phyloP scores from a whole-genome alignment of 805 yeast species.

The Yarrowia sp. region DNA sequence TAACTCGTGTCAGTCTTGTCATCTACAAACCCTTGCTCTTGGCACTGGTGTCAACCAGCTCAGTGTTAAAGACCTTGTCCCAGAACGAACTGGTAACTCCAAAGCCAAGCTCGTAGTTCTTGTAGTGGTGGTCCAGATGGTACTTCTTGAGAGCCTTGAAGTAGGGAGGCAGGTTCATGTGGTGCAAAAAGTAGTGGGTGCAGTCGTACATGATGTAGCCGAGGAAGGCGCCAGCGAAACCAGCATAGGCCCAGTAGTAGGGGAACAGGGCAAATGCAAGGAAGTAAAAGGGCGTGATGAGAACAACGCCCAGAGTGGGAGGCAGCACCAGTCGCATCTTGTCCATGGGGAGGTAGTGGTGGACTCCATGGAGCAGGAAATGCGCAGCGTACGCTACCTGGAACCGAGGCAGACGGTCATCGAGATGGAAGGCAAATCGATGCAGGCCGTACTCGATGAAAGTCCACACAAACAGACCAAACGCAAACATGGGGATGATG shows the following conservation, averaged over 20 bases:
- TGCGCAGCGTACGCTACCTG: slow-evolving; percentile 73
- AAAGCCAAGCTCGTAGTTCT: slow-evolving; percentile 92
- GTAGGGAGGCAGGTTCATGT: slow-evolving; percentile 71
- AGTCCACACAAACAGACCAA: slow-evolving; percentile 94
- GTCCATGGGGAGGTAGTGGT: slow-evolving; percentile 98
- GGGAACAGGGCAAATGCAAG: slow-evolving; percentile 76
- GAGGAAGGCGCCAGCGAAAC: slow-evolving; percentile 92
- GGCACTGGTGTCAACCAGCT: slow-evolving; percentile 44
- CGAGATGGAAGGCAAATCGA: slow-evolving; percentile 91
- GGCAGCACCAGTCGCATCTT: slow-evolving; percentile 91
- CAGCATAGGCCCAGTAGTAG: slow-evolving; percentile 79
- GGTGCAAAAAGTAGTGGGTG: slow-evolving; percentile 94
- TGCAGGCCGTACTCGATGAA: slow-evolving; percentile 83
- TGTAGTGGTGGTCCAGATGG: slow-evolving; percentile 96
- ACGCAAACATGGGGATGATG: slow-evolving; percentile 56
- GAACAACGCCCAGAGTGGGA: slow-evolving; percentile 71
- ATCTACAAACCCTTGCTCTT: slow-evolving; percentile 10
- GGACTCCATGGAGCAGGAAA: slow-evolving; percentile 91
- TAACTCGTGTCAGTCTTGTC: too few relatives aligned
- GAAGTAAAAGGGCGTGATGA: slow-evolving; percentile 77
- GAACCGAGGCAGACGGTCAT: slow-evolving; percentile 77
- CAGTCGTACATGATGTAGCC: slow-evolving; percentile 91
- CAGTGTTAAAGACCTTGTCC: slow-evolving; percentile 89
- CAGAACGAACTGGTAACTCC: slow-evolving; percentile 94
- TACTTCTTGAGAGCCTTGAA: slow-evolving; percentile 78